Base-by-base conservation (phyloP, 169 alveolate genomes). In the Plasmodium yoelii region DNA sequence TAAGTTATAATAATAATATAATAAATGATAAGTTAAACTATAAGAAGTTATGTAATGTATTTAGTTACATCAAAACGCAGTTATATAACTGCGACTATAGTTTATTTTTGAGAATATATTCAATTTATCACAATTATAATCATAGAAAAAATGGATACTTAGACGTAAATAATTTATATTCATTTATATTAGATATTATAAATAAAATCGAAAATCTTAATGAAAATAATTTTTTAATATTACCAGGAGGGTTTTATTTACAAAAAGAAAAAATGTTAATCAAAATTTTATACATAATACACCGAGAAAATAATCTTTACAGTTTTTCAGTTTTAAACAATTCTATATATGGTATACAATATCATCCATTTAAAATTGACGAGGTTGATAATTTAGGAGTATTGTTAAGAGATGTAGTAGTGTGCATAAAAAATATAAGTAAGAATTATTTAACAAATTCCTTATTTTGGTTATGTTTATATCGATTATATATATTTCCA, bases 381-480 rank as follows among this genome's bases (percentile, higher is more conserved):
- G 82, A 88, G n/a, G 72, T 55, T 26, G 91, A 88, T 4, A 93
- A 93, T 49, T 68, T 93, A 68, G 95, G 95, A 9, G 56, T 72
- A 5, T 18, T 95, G 42, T 72, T 84, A 87, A 87, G 95, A 71
- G 97, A 95, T 70, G 87, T 96, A 24, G 70, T 88, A 53, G 34
- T 95, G 15, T 92, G 94, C 64, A 74, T 94, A 24, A 93, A 92
- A 68, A 96, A 91, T 77, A 93, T 95, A 34, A 56, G 55, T 18
- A 63, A 95, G 24, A 96, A 93, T 56, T 46, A 94, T 51, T 82
- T 95, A 61, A 59, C 94, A 22, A 96, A 95, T 84, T 88, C 95
- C 13, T 73, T 96, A 19, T 95, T 95, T 75, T 95, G 97, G 97
- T 92, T 95, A 70, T 87, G 95, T 64, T 69, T 94, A 53, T 95